Base-by-base conservation (phyloP, 2,329 filamentous ascomycete genomes). In the Colletotrichum horii region DNA sequence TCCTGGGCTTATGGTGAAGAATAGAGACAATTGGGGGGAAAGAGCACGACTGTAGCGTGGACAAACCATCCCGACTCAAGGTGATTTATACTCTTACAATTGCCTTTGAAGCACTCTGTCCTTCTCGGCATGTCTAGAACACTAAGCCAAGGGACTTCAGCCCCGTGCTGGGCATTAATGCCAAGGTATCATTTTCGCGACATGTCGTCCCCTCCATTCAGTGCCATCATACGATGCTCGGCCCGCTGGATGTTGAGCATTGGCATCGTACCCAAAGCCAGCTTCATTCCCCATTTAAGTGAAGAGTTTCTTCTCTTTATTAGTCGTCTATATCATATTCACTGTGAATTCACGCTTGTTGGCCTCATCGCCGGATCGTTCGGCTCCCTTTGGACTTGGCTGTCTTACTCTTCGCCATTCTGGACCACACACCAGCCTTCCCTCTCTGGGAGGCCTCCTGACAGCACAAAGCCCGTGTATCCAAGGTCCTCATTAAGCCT, bases 241-340 rank as follows among this genome's bases (percentile, higher is more conserved):
- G 3, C 43, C 11, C 9, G 38, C 3, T 48, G 19, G 4, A 34
- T 2, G 14, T 2, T 34, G 12, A 14, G 32, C 32, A 4, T 14
- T 34, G 15, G 12, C 14, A 15, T 15, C 32, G 5, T 6, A 34
- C 32, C 32, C 4, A 6, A 15, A 14, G 3, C 2, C 8, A 6
- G 12, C 32, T 34, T 34, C 32, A 15, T 6, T 34, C 12, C 12
- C 12, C 12, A 34, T 34, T 14, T 14, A 14, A 14, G 12, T 14
- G 12, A 34, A 14, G 12, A 15, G 32, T 34, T 14, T 34, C 2
- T 12, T 15, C 32, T 14, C 4, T 34, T 34, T 34, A 6, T 8
- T 14, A 2, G 32, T 14, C 12, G 32, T 34, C 5, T 48, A 2
- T 0, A 6, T 43, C 5, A 0, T 11, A 2, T 9, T 6, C 4